These are phyloP conservation scores for Clarireedia sp. DNA, from an alignment of 2,329 filamentous ascomycete species.

Conservation along the genomic window DNA sequence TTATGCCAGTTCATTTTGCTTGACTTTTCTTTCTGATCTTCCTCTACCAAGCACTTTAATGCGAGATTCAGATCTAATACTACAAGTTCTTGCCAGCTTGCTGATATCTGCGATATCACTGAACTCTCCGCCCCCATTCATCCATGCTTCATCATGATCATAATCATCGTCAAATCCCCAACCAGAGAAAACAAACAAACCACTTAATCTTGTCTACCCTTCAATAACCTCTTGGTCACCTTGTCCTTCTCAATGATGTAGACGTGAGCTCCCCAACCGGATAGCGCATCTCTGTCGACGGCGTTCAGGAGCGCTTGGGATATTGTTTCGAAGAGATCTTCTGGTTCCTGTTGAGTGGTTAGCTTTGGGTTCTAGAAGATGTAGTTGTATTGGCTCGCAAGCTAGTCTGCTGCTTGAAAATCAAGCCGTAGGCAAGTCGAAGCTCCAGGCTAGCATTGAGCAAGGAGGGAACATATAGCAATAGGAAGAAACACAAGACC, in stretches of 20 bases:
- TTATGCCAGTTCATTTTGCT: not conserved
- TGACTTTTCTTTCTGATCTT: not conserved
- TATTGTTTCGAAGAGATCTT: conserved; percentile 96
- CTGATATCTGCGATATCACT: not conserved
- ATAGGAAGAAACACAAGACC: conserved; percentile 28
- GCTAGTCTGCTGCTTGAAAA: no score
- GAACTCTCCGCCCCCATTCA: not conserved
- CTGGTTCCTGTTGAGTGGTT: conserved; percentile 55
- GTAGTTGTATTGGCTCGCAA: not conserved
- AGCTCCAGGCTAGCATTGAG: not conserved
- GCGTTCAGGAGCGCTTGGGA: conserved; percentile 93
- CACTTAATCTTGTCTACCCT: conserved; percentile 85
- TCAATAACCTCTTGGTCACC: conserved; percentile 97
- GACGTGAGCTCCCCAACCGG: conserved; percentile 96
- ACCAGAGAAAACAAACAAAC: not conserved
- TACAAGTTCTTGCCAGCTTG: conserved; percentile 16
- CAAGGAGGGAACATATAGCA: not conserved
- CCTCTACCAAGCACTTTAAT: conserved; percentile 5
- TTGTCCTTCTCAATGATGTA: conserved; percentile 99
- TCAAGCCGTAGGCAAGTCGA: not conserved
- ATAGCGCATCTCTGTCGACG: conserved; percentile 91
- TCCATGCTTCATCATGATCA: not conserved
- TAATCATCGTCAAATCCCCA: no score
- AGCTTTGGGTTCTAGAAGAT: not conserved
- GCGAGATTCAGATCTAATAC: conserved; percentile 12